phyloP scores from a whole-genome alignment of 1,139 yeast genomes.

The Blastobotrys aristatus region DNA sequence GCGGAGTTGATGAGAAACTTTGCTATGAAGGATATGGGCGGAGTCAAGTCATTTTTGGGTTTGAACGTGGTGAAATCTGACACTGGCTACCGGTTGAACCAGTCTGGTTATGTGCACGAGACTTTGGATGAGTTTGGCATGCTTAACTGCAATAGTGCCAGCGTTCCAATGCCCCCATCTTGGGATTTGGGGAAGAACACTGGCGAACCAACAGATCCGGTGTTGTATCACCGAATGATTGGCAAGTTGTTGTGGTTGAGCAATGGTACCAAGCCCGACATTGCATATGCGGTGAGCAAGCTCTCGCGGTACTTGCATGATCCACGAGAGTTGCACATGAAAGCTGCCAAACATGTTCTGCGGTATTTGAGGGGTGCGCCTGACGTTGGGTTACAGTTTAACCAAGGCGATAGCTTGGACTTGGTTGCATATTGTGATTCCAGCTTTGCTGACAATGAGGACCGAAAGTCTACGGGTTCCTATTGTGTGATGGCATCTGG shows the following conservation, averaged over 20 bases:
- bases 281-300: background rate
- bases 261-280: background rate
- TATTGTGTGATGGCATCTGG: background rate
- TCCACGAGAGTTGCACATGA: background rate
- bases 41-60: background rate
- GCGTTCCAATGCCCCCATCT: background rate
- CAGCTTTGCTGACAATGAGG: background rate
- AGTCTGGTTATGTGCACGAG: background rate
- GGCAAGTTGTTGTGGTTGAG: background rate
- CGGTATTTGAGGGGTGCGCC: background rate
- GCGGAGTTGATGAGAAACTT: background rate
- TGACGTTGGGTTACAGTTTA: background rate
- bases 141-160: background rate
- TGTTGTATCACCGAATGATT: background rate
- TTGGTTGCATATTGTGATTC: background rate
- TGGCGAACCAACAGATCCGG: background rate
- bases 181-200: background rate
- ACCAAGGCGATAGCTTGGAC: background rate
- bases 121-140: background rate
- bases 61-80: background rate
- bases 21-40: slow-evolving; percentile 4
- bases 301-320: background rate
- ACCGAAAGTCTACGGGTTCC: background rate
- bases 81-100: background rate
- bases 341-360: too few relatives aligned